These are phyloP conservation scores for Mikania micrantha DNA, from an alignment of 129 eudicot genomes.

Conservation along the genomic window DNA sequence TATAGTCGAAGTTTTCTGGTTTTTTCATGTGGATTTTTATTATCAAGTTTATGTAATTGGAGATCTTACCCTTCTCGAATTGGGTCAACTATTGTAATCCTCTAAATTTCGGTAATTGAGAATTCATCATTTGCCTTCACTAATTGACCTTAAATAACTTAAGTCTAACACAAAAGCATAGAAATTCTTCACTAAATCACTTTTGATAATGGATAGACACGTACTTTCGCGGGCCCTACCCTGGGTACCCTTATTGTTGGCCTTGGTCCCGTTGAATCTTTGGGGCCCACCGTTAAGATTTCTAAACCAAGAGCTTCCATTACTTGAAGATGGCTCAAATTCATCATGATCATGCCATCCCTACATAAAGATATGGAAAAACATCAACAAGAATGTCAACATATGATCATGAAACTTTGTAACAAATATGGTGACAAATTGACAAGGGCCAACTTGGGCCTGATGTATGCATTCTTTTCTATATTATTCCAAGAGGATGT, in stretches of 20 bases:
- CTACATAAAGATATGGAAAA: slow-evolving; percentile 32
- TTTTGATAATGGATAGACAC: slow-evolving; percentile 8
- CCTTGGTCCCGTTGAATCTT: slow-evolving; percentile 25
- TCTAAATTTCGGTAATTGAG: too few species aligned
- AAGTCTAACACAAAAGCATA: not conserved
- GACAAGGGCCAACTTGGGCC: too few species aligned
- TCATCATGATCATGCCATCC: slow-evolving; percentile 40
- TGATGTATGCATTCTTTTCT: too few species aligned
- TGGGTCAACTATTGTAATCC: too few species aligned
- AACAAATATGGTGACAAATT: not conserved
- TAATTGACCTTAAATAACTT: not conserved
- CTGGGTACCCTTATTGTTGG: slow-evolving; percentile 31
- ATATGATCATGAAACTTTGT: slow-evolving; percentile 5
- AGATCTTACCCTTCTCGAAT: too few species aligned
- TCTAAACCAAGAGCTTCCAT: slow-evolving; percentile 49
- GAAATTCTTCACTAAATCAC: not conserved
- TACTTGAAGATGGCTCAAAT: slow-evolving; percentile 48
- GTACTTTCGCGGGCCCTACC: slow-evolving; percentile 41
- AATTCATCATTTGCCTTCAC: not conserved
- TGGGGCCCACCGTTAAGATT: slow-evolving; percentile 24
- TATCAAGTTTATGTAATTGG: too few species aligned
- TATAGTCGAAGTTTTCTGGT: too few species aligned
- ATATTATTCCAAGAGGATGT: too few species aligned
- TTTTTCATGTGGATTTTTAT: too few species aligned
- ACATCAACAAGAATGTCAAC: slow-evolving; percentile 1